These are phyloP conservation scores for Phytopythium sindhum DNA, from an alignment of 352 stramenopile genomes.

Conservation along the genomic window DNA sequence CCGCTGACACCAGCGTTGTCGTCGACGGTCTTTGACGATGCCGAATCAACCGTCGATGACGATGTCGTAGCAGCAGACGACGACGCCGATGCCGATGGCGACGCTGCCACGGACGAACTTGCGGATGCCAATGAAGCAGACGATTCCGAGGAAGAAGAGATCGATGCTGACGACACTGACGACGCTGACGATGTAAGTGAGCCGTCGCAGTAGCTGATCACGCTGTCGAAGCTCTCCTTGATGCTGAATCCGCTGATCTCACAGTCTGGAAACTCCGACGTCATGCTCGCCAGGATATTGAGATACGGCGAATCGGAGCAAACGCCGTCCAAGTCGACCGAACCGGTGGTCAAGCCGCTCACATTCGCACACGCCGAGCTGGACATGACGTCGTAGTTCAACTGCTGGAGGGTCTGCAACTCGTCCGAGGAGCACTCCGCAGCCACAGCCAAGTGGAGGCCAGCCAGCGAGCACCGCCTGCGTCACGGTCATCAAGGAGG, in stretches of 20 bases:
- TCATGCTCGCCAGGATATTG: neutral
- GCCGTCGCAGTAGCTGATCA: neutral
- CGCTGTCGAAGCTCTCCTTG: neutral
- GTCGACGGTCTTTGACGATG: too few species aligned
- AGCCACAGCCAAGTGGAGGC: neutral
- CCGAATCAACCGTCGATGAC: too few species aligned
- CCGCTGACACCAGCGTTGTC: too few species aligned
- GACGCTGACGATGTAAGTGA: neutral
- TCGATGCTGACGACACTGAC: neutral
- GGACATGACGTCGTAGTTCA: neutral
- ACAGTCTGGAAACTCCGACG: constrained; percentile 1
- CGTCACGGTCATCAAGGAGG: neutral
- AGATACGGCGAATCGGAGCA: neutral
- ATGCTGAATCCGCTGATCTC: neutral
- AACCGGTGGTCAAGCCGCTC: neutral
- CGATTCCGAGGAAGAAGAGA: neutral
- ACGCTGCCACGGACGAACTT: neutral
- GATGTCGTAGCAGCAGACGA: too few species aligned
- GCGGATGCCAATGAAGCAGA: neutral
- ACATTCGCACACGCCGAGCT: neutral
- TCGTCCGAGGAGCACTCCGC: neutral
- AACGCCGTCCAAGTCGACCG: neutral
- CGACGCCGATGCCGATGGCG: neutral
- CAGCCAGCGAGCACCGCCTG: neutral
- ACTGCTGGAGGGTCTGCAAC: neutral